These are phyloP conservation scores for Geotrichum klebahnii DNA, from an alignment of 1,139 yeast genomes.

Conservation along the genomic window DNA sequence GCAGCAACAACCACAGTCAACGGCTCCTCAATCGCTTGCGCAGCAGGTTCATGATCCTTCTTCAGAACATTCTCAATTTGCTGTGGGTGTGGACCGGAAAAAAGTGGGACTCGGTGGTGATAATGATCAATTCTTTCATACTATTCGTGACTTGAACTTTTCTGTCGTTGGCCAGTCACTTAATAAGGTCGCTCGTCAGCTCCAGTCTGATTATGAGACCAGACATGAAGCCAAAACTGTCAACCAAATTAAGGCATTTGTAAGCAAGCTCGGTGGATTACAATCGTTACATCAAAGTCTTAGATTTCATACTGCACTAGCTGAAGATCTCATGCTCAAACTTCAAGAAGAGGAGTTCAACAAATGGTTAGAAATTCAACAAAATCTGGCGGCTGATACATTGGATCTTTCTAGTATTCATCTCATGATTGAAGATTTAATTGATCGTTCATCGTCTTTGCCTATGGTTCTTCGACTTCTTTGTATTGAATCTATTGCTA, in stretches of 20 bases:
- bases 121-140: constrained; percentile 44
- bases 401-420: constrained; percentile 54
- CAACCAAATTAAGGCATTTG: constrained; percentile 65
- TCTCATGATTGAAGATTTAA: constrained; percentile 47
- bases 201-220: constrained; percentile 66
- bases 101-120: constrained; percentile 39
- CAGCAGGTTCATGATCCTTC: constrained; percentile 10
- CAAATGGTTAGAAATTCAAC: constrained; percentile 63
- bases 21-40: constrained; percentile 7
- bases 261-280: constrained; percentile 62
- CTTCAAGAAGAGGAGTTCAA: constrained; percentile 53
- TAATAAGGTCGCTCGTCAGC: constrained; percentile 63
- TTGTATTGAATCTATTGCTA: constrained; percentile 53
- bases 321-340: constrained; percentile 59
- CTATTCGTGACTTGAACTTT: constrained; percentile 66
- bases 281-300: constrained; percentile 66
- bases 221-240: constrained; percentile 58
- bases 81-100: constrained; percentile 24
- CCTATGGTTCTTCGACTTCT: constrained; percentile 48
- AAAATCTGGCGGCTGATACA: constrained; percentile 58
- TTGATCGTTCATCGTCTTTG: constrained; percentile 44
- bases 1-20: constrained; percentile 22
- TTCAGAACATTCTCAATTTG: constrained; percentile 3
- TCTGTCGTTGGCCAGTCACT: constrained; percentile 72
- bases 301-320: constrained; percentile 69